Percentiles rank a stretch among this genome's conserved stretches.
phyloP scores from a whole-genome alignment of 495 filamentous ascomycete species.

The Daldinia caldariorum region DNA sequence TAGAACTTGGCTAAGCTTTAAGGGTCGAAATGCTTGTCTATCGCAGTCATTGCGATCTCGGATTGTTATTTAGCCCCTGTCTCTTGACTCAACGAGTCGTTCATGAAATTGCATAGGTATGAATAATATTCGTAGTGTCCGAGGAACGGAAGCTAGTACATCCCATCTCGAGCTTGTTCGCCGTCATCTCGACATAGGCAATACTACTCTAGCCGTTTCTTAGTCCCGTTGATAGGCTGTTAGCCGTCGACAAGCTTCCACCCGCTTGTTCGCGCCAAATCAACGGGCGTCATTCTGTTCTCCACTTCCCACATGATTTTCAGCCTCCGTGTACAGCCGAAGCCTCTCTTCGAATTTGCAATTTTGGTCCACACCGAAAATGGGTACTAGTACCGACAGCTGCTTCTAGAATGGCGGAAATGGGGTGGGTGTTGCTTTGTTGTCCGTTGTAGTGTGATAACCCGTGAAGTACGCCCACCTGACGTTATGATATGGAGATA shows the following conservation, averaged over 20 bases:
- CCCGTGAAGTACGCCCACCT: slow-evolving; percentile 28
- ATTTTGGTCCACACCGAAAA: slow-evolving; percentile 11
- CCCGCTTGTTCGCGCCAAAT: slow-evolving; percentile 29
- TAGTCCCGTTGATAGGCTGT: background rate
- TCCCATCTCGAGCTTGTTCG: slow-evolving; percentile 7
- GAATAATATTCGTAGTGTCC: slow-evolving; percentile 13
- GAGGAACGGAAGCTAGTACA: slow-evolving; percentile 34
- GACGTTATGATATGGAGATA: slow-evolving; percentile 17
- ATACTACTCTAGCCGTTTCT: slow-evolving; percentile 11
- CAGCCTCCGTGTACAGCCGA: slow-evolving; percentile 48
- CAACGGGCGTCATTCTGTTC: slow-evolving; percentile 17
- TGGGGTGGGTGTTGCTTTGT: slow-evolving; percentile 4
- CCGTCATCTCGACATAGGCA: slow-evolving; percentile 30
- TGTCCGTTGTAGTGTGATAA: slow-evolving; percentile 15
- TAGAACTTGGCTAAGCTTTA: background rate
- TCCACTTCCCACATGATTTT: slow-evolving; percentile 46
- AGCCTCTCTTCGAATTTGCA: slow-evolving; percentile 15
- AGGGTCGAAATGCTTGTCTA: background rate
- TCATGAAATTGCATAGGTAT: slow-evolving; percentile 1
- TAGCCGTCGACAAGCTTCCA: slow-evolving; percentile 4
- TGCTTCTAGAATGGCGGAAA: slow-evolving; percentile 19
- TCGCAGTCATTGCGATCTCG: slow-evolving; percentile 29
- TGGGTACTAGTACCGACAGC: slow-evolving; percentile 12
- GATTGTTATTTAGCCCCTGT: slow-evolving; percentile 17
- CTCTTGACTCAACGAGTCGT: slow-evolving; percentile 11